These are phyloP conservation scores for Komagataella mondaviorum DNA, from an alignment of 805 yeast species.

Conservation along the genomic window DNA sequence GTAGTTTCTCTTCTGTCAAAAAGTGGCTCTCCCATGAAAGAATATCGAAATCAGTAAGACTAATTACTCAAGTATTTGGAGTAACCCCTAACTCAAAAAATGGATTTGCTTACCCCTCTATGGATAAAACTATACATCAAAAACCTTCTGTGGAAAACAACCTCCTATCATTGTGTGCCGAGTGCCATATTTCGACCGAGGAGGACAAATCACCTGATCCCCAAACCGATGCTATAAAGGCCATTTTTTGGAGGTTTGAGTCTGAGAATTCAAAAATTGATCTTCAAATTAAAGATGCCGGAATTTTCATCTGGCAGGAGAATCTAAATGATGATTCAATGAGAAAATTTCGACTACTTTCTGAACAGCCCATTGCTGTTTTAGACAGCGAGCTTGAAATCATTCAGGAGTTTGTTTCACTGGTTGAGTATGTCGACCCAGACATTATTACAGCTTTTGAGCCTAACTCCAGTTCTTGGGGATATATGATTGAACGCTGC, in stretches of 20 bases:
- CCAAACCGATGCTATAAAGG: slow-evolving; percentile 34
- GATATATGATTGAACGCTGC: slow-evolving; percentile 64
- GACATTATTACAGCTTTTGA: slow-evolving; percentile 85
- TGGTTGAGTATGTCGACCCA: slow-evolving; percentile 63
- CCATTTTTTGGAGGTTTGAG: slow-evolving; percentile 54
- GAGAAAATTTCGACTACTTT: slow-evolving; percentile 6
- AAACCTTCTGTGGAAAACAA: slow-evolving; percentile 24
- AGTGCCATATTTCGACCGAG: slow-evolving; percentile 51
- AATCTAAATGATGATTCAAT: slow-evolving; percentile 2
- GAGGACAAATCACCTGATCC: slow-evolving; percentile 52
- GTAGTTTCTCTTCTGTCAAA: slow-evolving; percentile 2
- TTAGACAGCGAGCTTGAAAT: slow-evolving; percentile 45
- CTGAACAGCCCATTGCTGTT: slow-evolving; percentile 18
- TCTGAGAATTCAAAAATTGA: slow-evolving; percentile 23
- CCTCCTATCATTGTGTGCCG: slow-evolving; percentile 49
- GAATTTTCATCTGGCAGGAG: slow-evolving; percentile 15
- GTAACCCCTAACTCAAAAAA: slow-evolving; percentile 25
- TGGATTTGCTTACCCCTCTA: slow-evolving; percentile 24
- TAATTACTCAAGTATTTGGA: slow-evolving; percentile 38
- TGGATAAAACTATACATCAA: slow-evolving; percentile 15
- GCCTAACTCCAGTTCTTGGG: slow-evolving; percentile 75
- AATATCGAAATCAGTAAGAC: slow-evolving; percentile 6
- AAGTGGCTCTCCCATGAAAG: slow-evolving; percentile 3
- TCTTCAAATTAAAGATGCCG: slow-evolving; percentile 20
- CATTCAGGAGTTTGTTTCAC: slow-evolving; percentile 37